Base-by-base conservation (phyloP, 2,329 filamentous ascomycete genomes). In the Lecanosticta acicola region DNA sequence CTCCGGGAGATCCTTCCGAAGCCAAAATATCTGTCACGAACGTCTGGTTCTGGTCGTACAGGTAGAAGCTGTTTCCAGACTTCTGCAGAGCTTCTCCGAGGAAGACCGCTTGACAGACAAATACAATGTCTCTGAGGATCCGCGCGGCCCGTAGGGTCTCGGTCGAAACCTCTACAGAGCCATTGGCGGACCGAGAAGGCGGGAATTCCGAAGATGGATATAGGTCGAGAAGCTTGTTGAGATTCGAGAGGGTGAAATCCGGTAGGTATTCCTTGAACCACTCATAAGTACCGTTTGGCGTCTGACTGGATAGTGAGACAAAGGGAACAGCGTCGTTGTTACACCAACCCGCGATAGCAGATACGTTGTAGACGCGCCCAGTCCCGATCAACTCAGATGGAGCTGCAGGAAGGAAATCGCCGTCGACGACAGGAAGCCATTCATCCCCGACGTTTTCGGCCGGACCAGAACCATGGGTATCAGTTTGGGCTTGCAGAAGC, bases 1-100 rank as follows among this genome's bases (percentile, higher is more conserved):
- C 54, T 1, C 71, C 71, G 1, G 66, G 60, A 2, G 61, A 51
- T 8, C 66, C 65, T 17, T 53, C 53, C 2, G 62, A 32, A 8
- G 60, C 59, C n/a, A 77, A 56, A 21, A 73, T 66, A 0, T 68
- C 64, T 2, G 68, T 70, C 2, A 77, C 60, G n/a, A 79, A 66
- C 0, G 76, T 79, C 54, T 78, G 74, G 57, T 79, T 79, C 63
- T 72, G 74, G 48, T 71, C 62, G 58, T 73, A 78, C 1, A 77
- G 59, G 54, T 72, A 79, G 3, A 75, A 71, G 3, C 59, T 55
- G 48, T 67, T 68, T 3, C 62, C 66, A 19, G 60, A 62, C 11
- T 59, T 49, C 1, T 68, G 62, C 18, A 76, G 60, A 1, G 67
- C 63, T 21, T 64, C 51, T 2, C 65, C 73, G 41, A 70, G 69